A percentile compares a stretch with the other conserved stretches of the same genome.
Conservation (phyloP, 1,284 basidiomycete genomes). For the Schizopora paradoxa region DNA sequence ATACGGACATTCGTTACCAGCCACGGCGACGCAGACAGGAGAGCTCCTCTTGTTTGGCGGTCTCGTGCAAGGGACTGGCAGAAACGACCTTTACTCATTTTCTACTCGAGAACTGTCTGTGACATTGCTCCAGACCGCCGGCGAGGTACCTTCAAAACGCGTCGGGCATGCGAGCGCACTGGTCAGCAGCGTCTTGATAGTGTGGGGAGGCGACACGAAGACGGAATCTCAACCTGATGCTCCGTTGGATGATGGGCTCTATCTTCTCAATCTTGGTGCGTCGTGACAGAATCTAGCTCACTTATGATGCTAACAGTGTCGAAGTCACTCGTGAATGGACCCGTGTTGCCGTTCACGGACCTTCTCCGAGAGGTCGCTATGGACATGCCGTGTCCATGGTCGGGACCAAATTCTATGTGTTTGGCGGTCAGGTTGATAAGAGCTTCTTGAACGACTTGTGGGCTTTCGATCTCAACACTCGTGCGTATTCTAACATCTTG, state of each 20-base stretch:
- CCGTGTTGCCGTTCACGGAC: slow-evolving; percentile 70
- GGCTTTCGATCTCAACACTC: slow-evolving; percentile 92
- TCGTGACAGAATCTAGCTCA: slow-evolving; percentile 8
- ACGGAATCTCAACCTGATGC: slow-evolving; percentile 60
- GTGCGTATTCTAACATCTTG: slow-evolving; percentile 45
- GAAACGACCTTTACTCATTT: slow-evolving; percentile 93
- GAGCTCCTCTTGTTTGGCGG: slow-evolving; percentile 98
- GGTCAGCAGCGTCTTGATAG: slow-evolving; percentile 92
- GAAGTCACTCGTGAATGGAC: slow-evolving; percentile 93
- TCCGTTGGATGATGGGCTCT: slow-evolving; percentile 88
- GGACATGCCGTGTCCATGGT: slow-evolving; percentile 95
- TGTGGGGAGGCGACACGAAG: slow-evolving; percentile 98
- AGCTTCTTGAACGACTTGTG: slow-evolving; percentile 95
- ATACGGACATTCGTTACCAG: slow-evolving; percentile 95
- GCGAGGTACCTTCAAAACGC: slow-evolving; percentile 84
- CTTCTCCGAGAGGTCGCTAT: slow-evolving; percentile 84
- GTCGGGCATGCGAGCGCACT: slow-evolving; percentile 96
- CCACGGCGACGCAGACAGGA: slow-evolving; percentile 72
- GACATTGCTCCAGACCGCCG: slow-evolving; percentile 79
- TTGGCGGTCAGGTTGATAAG: slow-evolving; percentile 96
- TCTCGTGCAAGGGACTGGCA: slow-evolving; percentile 85
- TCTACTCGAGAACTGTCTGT: slow-evolving; percentile 76
- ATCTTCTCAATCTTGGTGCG: slow-evolving; percentile 89
- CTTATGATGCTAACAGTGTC: slow-evolving; percentile 6
- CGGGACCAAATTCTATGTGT: slow-evolving; percentile 89